Evolutionary conservation across 192 early-diverging fungal species (phyloP).

Genomic region (Funneliformis mosseae): DNA sequence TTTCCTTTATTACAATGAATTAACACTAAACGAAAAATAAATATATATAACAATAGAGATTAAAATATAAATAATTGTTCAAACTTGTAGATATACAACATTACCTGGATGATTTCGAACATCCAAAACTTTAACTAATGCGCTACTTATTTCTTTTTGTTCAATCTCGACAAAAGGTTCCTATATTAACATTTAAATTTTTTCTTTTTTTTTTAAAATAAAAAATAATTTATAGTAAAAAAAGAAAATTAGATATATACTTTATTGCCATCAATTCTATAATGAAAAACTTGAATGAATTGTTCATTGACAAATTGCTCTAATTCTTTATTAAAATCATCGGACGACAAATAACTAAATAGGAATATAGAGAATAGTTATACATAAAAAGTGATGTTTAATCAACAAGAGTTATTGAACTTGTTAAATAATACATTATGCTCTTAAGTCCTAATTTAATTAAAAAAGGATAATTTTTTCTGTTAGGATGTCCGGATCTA

Average conservation of each 20-base stretch:
- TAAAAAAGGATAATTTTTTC: slow-evolving; percentile 89
- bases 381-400: too few relatives aligned
- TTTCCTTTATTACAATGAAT: slow-evolving; percentile 96
- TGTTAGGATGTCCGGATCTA: slow-evolving; percentile 91
- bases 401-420: too few relatives aligned
- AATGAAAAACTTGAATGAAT: slow-evolving; percentile 77
- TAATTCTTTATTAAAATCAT: slow-evolving; percentile 52
- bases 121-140: slow-evolving; percentile 56
- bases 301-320: slow-evolving; percentile 75
- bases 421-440: too few relatives aligned
- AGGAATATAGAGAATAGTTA: too few relatives aligned
- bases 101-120: slow-evolving; percentile 55
- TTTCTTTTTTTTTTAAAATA: not conserved
- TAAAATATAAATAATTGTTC: not conserved
- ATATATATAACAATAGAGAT: too few relatives aligned
- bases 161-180: slow-evolving; percentile 66
- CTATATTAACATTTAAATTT: slow-evolving; percentile 32
- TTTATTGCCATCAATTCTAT: slow-evolving; percentile 86
- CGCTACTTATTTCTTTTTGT: slow-evolving; percentile 52
- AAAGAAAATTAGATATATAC: slow-evolving; percentile 41
- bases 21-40: slow-evolving; percentile 53
- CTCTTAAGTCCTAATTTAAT: slow-evolving; percentile 80
- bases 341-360: slow-evolving; percentile 49
- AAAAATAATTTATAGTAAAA: not conserved
- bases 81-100: not conserved